Evolutionary conservation across 2,329 filamentous ascomycete genomes (phyloP).

Genomic region (Trichoderma brevicompactum): DNA sequence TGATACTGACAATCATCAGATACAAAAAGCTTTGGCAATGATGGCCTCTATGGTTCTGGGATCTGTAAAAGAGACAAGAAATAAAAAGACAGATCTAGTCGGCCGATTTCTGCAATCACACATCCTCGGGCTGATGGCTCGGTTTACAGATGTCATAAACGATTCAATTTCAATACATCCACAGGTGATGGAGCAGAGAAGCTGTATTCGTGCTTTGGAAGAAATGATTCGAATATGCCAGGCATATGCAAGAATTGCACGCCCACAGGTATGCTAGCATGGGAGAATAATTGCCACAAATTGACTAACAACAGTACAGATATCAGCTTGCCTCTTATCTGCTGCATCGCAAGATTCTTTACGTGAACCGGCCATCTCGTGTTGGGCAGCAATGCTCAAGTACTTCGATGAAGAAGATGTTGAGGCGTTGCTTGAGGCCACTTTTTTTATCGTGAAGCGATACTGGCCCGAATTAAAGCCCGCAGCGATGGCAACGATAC

Average conservation of each 20-base stretch:
- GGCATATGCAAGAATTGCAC: constrained; percentile 72
- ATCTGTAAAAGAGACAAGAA: constrained; percentile 48
- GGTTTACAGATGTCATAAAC: constrained; percentile 79
- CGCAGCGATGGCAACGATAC: constrained; percentile 61
- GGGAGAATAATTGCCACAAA: neutral
- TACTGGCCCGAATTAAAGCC: constrained; percentile 75
- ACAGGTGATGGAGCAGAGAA: constrained; percentile 68
- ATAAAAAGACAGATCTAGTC: constrained; percentile 61
- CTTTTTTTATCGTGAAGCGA: constrained; percentile 82
- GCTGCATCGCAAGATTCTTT: constrained; percentile 76
- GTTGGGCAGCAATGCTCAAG: constrained; percentile 80
- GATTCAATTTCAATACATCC: constrained; percentile 61
- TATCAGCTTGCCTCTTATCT: constrained; percentile 89
- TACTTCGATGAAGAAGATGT: constrained; percentile 79
- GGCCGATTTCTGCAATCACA: constrained; percentile 80
- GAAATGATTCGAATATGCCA: constrained; percentile 83
- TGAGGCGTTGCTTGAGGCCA: constrained; percentile 80
- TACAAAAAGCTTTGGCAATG: constrained; percentile 52
- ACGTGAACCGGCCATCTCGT: constrained; percentile 77
- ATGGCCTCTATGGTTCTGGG: constrained; percentile 50
- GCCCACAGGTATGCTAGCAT: constrained; percentile 72
- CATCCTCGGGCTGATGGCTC: constrained; percentile 83
- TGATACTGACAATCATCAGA: constrained; percentile 46
- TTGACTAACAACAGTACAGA: constrained; percentile 52
- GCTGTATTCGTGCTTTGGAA: constrained; percentile 80